These are phyloP conservation scores for Penicillium paneum DNA, from an alignment of 2,329 filamentous ascomycete genomes.

Conservation along the genomic window DNA sequence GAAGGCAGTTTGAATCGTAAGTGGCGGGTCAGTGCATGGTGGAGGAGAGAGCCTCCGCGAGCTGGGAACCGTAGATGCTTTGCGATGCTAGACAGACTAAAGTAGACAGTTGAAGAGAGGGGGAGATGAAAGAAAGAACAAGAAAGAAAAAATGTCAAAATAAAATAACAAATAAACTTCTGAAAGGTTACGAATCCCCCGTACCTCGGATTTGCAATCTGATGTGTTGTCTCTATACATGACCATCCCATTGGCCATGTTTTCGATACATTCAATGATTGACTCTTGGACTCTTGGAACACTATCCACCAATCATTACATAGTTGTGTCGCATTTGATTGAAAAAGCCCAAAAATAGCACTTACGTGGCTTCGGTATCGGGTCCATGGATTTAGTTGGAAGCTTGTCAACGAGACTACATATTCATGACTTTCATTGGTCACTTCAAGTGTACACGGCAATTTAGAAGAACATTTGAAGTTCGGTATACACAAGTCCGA, in stretches of 20 bases:
- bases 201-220: constrained; percentile 1
- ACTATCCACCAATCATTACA: neutral
- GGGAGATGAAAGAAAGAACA: neutral
- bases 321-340: neutral
- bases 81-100: neutral
- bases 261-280: neutral
- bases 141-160: neutral
- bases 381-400: neutral
- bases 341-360: neutral
- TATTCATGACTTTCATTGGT: neutral
- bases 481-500: neutral
- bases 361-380: neutral
- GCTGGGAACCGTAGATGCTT: neutral
- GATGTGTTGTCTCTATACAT: neutral
- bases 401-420: neutral
- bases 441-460: neutral
- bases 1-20: neutral
- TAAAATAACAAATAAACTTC: neutral
- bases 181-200: neutral
- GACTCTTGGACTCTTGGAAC: neutral
- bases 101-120: neutral
- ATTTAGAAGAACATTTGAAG: neutral
- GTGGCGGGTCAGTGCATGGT: constrained; percentile 4
- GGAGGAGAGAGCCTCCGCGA: neutral
- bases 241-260: neutral